Conservation (phyloP, 2,329 filamentous ascomycete genomes). For the Berkeleyomyces basicola region DNA sequence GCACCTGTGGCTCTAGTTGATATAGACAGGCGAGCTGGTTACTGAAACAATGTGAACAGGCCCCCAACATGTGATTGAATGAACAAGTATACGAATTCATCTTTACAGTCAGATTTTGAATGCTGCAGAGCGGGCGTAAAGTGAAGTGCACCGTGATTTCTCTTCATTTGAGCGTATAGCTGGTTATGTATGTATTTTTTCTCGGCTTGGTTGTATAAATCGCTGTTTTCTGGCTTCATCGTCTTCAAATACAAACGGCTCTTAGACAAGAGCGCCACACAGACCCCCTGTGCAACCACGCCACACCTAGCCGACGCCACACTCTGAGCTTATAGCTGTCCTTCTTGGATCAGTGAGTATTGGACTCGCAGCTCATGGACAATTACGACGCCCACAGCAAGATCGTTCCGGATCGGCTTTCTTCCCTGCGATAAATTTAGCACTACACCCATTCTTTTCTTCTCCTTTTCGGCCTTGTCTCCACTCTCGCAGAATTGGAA, state of each 20-base stretch:
- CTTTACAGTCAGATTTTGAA: neutral
- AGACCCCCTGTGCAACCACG: neutral
- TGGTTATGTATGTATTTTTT: no score
- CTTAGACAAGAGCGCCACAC: neutral
- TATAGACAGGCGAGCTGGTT: neutral
- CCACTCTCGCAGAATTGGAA: neutral
- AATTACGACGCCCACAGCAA: neutral
- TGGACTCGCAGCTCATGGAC: neutral
- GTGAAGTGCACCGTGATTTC: no score
- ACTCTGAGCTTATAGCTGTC: slow-evolving; percentile 5
- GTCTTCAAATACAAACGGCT: neutral
- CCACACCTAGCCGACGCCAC: neutral
- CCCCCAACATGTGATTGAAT: neutral
- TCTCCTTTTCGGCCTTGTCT: neutral
- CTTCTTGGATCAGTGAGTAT: neutral
- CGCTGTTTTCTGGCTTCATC: no score
- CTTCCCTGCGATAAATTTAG: neutral
- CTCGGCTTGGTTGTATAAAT: no score
- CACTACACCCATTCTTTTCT: neutral
- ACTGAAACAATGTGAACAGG: neutral
- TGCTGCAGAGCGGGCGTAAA: neutral
- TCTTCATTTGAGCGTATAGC: no score
- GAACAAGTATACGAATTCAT: neutral
- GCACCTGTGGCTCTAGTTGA: no score
- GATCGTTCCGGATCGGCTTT: neutral